phyloP scores from a whole-genome alignment of 2,329 filamentous ascomycete genomes.

The Pseudogymnoascus sp. region DNA sequence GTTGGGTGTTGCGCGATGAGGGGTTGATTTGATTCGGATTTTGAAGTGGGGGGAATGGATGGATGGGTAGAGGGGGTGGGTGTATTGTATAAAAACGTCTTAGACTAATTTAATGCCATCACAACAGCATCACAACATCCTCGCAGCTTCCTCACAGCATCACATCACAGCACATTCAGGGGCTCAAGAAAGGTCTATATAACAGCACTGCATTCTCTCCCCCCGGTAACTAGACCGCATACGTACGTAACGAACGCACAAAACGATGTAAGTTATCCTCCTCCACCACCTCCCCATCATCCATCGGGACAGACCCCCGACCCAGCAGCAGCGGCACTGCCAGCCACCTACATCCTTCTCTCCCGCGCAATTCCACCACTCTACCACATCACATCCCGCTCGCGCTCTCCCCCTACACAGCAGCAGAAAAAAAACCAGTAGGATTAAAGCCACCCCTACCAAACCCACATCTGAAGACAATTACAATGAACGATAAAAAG shows the following conservation, averaged over 20 bases:
- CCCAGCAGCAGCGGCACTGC: background rate
- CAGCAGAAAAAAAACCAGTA: no score
- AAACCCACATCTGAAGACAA: no score
- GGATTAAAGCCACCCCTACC: no score
- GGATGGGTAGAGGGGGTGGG: background rate
- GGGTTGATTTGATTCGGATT: no score
- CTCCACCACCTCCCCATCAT: background rate
- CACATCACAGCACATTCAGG: no score
- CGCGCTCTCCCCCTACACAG: background rate
- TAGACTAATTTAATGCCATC: background rate
- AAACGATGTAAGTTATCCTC: background rate
- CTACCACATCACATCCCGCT: background rate
- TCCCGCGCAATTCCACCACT: no score
- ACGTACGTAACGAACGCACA: background rate
- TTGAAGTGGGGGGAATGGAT: background rate
- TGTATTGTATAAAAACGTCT: background rate
- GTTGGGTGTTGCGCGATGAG: no score
- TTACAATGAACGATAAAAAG: no score
- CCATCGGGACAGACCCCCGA: background rate
- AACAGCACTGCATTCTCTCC: background rate
- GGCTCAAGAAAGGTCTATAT: no score
- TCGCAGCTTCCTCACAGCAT: no score
- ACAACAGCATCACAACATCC: no score
- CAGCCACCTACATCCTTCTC: no score
- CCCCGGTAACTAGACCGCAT: background rate